Evolutionary conservation across 192 early-diverging fungal species (phyloP).

Genomic region (Phlyctochytrium arcticum): DNA sequence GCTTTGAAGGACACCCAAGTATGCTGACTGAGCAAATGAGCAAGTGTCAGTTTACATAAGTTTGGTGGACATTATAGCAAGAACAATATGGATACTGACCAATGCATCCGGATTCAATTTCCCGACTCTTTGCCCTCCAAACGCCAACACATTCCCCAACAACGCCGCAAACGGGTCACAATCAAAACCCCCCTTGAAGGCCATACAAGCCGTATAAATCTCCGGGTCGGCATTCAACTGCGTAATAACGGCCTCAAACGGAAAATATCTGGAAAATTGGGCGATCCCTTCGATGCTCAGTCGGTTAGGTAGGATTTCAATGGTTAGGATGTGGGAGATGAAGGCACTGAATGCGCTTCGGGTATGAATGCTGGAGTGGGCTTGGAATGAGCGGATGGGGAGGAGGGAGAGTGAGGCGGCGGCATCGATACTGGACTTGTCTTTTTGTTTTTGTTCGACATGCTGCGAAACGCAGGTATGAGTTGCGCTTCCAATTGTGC

Average conservation of each 20-base stretch:
- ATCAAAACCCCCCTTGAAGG: not conserved
- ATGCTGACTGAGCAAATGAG: slow-evolving; percentile 3
- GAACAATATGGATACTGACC: slow-evolving; percentile 26
- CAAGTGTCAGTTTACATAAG: not conserved
- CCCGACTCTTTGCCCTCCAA: slow-evolving; percentile 24
- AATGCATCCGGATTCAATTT: not conserved
- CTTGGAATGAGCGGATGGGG: not conserved
- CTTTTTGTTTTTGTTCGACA: not conserved
- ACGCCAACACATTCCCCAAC: slow-evolving; percentile 41
- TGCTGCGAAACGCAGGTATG: slow-evolving; percentile 1
- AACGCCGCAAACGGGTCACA: slow-evolving; percentile 30
- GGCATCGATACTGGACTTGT: not conserved
- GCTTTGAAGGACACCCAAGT: not conserved
- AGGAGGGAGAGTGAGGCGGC: not conserved
- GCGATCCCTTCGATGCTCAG: slow-evolving; percentile 39
- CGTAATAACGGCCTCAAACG: slow-evolving; percentile 34
- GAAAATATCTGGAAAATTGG: slow-evolving; percentile 31
- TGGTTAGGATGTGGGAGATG: slow-evolving; percentile 46
- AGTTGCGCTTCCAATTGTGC: not conserved
- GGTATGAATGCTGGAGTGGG: not conserved
- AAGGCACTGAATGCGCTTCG: slow-evolving; percentile 26
- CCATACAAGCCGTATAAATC: not conserved
- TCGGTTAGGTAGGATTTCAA: slow-evolving; percentile 42
- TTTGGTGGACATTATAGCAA: slow-evolving; percentile 25
- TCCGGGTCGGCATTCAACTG: not conserved